A percentile compares a stretch with the other conserved stretches of the same genome.
Conservation (phyloP, 148 eudicot genomes). For the Dysphania ambrosioides region DNA sequence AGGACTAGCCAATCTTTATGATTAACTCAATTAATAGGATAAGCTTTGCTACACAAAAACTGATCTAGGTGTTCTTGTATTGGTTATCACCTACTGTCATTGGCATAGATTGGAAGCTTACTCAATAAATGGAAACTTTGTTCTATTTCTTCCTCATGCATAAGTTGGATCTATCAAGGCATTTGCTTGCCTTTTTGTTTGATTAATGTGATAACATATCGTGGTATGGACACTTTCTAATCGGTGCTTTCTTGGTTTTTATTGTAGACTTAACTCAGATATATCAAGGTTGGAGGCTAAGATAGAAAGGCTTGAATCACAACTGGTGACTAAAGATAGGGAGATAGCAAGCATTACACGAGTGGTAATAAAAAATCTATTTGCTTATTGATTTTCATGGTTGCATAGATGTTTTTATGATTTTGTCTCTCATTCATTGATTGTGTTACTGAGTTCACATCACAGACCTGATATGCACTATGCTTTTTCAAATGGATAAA, state of each 20-base stretch:
- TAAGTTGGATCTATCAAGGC: background rate
- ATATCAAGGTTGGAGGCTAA: constrained; percentile 93
- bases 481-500: background rate
- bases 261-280: constrained; percentile 71
- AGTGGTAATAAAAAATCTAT: constrained; percentile 54
- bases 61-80: background rate
- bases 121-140: background rate
- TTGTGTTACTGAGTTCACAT: background rate
- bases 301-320: constrained; percentile 90
- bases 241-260: constrained; percentile 6
- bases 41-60: background rate
- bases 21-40: background rate
- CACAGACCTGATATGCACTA: background rate
- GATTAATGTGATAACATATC: background rate
- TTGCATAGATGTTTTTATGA: too few species aligned
- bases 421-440: background rate
- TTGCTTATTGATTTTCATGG: background rate
- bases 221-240: background rate
- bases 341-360: constrained; percentile 95
- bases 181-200: background rate
- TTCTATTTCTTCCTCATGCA: background rate
- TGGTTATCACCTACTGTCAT: background rate
- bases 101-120: background rate
- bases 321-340: constrained; percentile 73
- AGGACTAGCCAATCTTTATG: background rate